phyloP scores from a whole-genome alignment of 305 asterid species.

The Fraxinus sp. region DNA sequence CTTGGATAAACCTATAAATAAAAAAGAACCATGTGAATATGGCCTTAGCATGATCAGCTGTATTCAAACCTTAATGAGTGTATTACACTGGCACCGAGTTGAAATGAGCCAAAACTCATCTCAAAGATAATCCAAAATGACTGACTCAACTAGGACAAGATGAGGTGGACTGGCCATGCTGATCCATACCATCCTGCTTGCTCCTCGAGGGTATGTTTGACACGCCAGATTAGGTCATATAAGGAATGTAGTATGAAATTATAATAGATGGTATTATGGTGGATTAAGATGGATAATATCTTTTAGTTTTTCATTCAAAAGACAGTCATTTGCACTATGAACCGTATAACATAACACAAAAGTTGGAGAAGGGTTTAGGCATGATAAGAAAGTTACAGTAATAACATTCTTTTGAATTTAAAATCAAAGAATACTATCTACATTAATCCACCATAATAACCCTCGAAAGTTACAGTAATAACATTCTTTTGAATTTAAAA shows the following conservation, averaged over 20 bases:
- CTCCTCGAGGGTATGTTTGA: neutral
- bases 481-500: neutral
- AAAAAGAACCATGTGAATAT: neutral
- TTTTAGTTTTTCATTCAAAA: neutral
- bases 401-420: neutral
- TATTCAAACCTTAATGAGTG: neutral
- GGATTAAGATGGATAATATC: neutral
- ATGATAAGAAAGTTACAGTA: neutral
- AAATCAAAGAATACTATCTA: neutral
- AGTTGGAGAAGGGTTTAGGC: neutral
- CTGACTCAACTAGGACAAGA: neutral
- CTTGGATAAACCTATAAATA: slow-evolving; percentile 79
- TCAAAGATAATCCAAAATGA: neutral
- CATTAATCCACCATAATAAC: neutral
- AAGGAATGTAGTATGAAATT: neutral
- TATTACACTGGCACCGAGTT: neutral
- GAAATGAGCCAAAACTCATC: neutral
- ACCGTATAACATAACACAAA: neutral
- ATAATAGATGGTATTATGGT: neutral
- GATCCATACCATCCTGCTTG: neutral
- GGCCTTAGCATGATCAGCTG: neutral
- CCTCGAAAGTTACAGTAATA: neutral
- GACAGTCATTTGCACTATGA: neutral
- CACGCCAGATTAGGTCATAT: neutral
- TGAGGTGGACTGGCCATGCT: neutral